Evolutionary conservation across 1,139 yeast genomes (phyloP).

Genomic region (Debaryomyces subglobosus): DNA sequence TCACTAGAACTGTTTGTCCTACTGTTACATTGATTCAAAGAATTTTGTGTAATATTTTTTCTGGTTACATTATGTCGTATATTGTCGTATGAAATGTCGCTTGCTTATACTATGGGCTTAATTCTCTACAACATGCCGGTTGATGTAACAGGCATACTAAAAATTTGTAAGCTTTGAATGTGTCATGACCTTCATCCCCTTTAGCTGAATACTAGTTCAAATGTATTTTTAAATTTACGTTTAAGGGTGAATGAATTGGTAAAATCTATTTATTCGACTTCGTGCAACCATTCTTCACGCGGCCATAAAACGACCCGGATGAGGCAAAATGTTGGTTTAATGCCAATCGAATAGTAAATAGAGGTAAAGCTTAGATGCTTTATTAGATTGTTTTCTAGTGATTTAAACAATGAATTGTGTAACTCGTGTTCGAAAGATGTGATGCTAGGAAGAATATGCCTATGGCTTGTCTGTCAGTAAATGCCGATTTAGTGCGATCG

Average conservation of each 20-base stretch:
- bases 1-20: background rate
- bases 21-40: conserved; percentile 6
- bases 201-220: background rate
- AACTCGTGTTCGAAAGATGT: too few relatives aligned
- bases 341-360: background rate
- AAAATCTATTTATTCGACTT: background rate
- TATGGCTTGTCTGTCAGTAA: background rate
- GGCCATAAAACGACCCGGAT: background rate
- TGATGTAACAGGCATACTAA: background rate
- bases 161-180: background rate
- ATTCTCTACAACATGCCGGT: background rate
- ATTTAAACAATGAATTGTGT: too few relatives aligned
- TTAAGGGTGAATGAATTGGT: background rate
- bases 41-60: conserved; percentile 2
- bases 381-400: background rate
- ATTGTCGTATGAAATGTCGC: background rate
- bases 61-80: conserved; percentile 6
- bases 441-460: background rate
- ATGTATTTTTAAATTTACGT: background rate
- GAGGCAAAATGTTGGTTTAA: too few relatives aligned
- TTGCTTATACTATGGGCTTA: too few relatives aligned
- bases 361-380: background rate
- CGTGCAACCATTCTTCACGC: background rate
- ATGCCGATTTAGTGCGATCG: background rate
- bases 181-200: background rate